These are phyloP conservation scores for Allomyces javanicus DNA, from an alignment of 192 early-diverging fungal species.

Conservation along the genomic window DNA sequence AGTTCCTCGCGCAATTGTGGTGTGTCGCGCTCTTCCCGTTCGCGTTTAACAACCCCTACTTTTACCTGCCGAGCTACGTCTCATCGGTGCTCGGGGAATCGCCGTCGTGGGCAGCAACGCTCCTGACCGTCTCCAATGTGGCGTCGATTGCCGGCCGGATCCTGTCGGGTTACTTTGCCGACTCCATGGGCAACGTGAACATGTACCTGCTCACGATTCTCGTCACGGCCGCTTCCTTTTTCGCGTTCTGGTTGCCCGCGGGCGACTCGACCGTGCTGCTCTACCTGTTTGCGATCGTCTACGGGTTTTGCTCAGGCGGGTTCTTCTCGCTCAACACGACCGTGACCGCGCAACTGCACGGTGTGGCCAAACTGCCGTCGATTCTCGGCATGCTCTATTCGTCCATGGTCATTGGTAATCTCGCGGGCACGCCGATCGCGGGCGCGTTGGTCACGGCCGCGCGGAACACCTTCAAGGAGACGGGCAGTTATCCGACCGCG, in stretches of 20 bases:
- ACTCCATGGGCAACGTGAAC: conserved; percentile 15
- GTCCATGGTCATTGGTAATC: conserved; percentile 16
- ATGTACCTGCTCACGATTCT: conserved; percentile 16
- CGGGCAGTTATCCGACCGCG: too few relatives aligned
- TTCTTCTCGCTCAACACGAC: conserved; percentile 19
- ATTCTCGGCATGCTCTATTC: conserved; percentile 22
- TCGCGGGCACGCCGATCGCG: conserved; percentile 16
- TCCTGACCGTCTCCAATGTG: conserved; percentile 20
- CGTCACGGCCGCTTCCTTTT: conserved; percentile 15
- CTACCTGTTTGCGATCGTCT: conserved; percentile 7
- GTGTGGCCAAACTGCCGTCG: conserved; percentile 15
- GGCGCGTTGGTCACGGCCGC: conserved; percentile 13
- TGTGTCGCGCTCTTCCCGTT: neutral
- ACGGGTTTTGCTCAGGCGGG: conserved; percentile 16
- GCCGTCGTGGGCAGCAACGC: neutral
- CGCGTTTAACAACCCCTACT: neutral
- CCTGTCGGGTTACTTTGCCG: conserved; percentile 13
- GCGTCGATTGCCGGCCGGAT: conserved; percentile 20
- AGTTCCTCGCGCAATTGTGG: neutral
- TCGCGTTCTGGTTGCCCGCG: conserved; percentile 20
- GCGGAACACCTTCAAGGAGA: too few relatives aligned
- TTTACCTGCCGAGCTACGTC: neutral
- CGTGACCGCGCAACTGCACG: conserved; percentile 15
- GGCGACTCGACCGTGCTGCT: conserved; percentile 11
- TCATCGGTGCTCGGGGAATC: neutral